These are phyloP conservation scores for Trichoderma gracile DNA, from an alignment of 2,329 filamentous ascomycete species.

Conservation along the genomic window DNA sequence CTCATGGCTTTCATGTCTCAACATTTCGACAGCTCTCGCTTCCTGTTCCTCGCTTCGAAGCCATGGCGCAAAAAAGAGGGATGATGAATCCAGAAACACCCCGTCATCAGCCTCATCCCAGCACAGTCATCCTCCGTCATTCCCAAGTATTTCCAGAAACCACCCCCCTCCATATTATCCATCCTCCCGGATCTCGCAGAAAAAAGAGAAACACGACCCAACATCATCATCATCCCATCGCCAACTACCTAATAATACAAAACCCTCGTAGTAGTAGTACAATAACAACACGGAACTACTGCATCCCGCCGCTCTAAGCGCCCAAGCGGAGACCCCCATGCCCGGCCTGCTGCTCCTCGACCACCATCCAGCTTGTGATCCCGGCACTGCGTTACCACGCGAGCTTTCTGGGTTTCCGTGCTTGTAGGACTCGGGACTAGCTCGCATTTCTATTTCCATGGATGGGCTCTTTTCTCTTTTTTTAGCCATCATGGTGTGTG, in stretches of 20 bases:
- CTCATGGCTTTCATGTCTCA: neutral
- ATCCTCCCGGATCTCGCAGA: neutral
- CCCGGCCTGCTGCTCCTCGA: conserved; percentile 21
- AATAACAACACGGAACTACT: conserved; percentile 26
- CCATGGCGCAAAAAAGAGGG: too few relatives aligned
- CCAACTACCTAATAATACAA: too few relatives aligned
- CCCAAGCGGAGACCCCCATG: conserved; percentile 29
- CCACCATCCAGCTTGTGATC: conserved; percentile 22
- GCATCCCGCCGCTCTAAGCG: conserved; percentile 32
- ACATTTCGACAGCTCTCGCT: neutral
- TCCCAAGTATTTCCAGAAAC: too few relatives aligned
- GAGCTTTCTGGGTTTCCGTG: too few relatives aligned
- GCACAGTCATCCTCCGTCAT: too few relatives aligned
- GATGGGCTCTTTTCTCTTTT: neutral
- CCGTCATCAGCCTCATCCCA: too few relatives aligned
- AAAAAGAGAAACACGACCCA: neutral
- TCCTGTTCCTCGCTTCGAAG: neutral
- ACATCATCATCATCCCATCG: too few relatives aligned
- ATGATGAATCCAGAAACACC: too few relatives aligned
- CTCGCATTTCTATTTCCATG: conserved; percentile 15
- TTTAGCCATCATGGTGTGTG: neutral
- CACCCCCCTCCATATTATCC: too few relatives aligned
- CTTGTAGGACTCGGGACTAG: neutral
- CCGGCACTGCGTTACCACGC: neutral
- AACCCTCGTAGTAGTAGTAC: too few relatives aligned